These are phyloP conservation scores for Euphorbia peplus DNA, from an alignment of 345 rosid species.

Conservation along the genomic window DNA sequence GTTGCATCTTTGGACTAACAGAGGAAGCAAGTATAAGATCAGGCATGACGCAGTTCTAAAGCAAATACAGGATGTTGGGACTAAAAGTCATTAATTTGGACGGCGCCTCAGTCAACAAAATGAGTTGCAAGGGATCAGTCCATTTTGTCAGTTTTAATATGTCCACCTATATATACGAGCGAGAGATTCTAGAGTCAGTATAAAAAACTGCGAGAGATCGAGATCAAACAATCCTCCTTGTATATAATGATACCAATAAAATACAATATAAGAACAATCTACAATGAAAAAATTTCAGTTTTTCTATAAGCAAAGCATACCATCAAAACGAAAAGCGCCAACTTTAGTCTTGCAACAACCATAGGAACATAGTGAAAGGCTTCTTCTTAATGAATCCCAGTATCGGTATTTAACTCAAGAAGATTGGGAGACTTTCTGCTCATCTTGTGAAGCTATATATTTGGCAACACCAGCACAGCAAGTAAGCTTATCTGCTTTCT, in stretches of 20 bases:
- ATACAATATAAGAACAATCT: not conserved
- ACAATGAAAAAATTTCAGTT: constrained; percentile 1
- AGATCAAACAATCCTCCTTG: not conserved
- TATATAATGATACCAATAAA: constrained; percentile 26
- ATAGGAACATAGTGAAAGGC: constrained; percentile 1
- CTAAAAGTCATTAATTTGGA: constrained; percentile 32
- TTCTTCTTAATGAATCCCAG: not conserved
- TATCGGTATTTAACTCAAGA: not conserved
- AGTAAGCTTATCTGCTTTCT: constrained; percentile 52
- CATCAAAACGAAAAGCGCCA: not conserved
- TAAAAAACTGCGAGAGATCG: not conserved
- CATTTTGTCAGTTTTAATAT: constrained; percentile 7
- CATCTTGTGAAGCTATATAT: constrained; percentile 40
- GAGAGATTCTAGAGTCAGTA: not conserved
- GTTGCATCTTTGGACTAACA: constrained; percentile 28
- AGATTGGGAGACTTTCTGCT: constrained; percentile 11
- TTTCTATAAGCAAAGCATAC: not conserved
- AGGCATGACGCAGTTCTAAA: constrained; percentile 2
- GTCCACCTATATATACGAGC: not conserved
- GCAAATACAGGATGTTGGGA: not conserved
- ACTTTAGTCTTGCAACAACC: not conserved
- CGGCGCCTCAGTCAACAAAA: constrained; percentile 59
- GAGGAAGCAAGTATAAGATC: constrained; percentile 7
- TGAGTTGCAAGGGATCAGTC: constrained; percentile 27
- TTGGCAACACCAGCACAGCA: constrained; percentile 63